A percentile compares a stretch with the other conserved stretches of the same genome.
Conservation (phyloP, 2,329 filamentous ascomycete species). For the Clarireedia hainanense region DNA sequence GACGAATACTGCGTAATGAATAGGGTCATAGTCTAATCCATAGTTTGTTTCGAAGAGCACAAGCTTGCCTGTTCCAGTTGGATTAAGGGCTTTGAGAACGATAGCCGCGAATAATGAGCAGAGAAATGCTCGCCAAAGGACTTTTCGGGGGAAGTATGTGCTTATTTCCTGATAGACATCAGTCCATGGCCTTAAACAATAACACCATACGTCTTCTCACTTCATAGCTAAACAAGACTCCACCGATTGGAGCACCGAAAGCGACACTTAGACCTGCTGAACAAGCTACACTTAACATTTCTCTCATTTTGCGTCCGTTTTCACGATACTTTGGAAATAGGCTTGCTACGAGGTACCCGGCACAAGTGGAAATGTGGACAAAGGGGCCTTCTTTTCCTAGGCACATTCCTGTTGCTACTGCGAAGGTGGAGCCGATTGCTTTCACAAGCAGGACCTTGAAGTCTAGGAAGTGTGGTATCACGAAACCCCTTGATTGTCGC, state of each 20-base stretch:
- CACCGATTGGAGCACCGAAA: conserved; percentile 53
- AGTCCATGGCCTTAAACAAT: not conserved
- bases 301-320: conserved; percentile 49
- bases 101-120: conserved; percentile 49
- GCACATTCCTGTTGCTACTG: conserved; percentile 38
- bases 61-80: conserved; percentile 50
- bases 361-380: conserved; percentile 52
- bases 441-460: conserved; percentile 48
- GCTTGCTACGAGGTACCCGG: conserved; percentile 35
- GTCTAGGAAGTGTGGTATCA: conserved; percentile 48
- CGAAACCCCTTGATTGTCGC: conserved; percentile 41
- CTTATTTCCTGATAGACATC: conserved; percentile 40
- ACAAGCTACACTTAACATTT: conserved; percentile 50
- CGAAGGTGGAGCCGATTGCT: conserved; percentile 49
- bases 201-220: conserved; percentile 11
- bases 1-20: conserved; percentile 50
- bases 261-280: conserved; percentile 49
- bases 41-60: conserved; percentile 55
- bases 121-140: conserved; percentile 52
- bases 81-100: conserved; percentile 48
- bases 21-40: conserved; percentile 43
- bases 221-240: conserved; percentile 52
- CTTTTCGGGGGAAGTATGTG: conserved; percentile 51
- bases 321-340: conserved; percentile 48
- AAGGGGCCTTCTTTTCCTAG: conserved; percentile 56